These are phyloP conservation scores for Pachysandra terminalis DNA, from an alignment of 164 flowering plant species.

Conservation along the genomic window DNA sequence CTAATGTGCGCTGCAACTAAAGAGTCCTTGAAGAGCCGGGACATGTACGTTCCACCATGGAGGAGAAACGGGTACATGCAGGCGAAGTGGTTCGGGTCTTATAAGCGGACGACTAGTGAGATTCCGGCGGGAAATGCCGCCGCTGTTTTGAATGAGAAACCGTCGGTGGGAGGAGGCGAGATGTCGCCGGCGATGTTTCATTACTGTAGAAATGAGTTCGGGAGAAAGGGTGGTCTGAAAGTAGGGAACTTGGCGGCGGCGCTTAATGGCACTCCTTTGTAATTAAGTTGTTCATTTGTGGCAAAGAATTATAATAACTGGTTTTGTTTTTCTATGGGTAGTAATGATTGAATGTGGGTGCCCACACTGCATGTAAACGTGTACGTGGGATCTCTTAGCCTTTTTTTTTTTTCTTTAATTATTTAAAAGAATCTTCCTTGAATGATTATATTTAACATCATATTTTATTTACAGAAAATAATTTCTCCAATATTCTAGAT, in stretches of 20 bases:
- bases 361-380: too few species aligned
- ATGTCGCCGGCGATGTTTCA: slow-evolving; percentile 8
- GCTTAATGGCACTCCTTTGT: slow-evolving; percentile 14
- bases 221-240: slow-evolving; percentile 18
- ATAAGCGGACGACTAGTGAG: slow-evolving; percentile 49
- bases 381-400: too few species aligned
- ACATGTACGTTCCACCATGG: slow-evolving; percentile 79
- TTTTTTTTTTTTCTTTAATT: too few species aligned
- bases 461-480: too few species aligned
- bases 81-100: slow-evolving; percentile 66
- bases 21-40: slow-evolving; percentile 49
- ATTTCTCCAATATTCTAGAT: too few species aligned
- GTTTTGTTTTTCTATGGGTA: too few species aligned
- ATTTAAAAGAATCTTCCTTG: too few species aligned
- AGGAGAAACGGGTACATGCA: slow-evolving; percentile 63
- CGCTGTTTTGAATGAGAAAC: slow-evolving; percentile 6
- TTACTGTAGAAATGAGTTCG: slow-evolving; percentile 31
- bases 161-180: slow-evolving; percentile 41
- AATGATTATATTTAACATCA: too few species aligned
- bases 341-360: too few species aligned
- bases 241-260: slow-evolving; percentile 38
- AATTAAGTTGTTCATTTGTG: background rate
- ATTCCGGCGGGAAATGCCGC: slow-evolving; percentile 1
- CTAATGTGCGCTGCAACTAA: slow-evolving; percentile 57
- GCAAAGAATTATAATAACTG: too few species aligned